Base-by-base conservation (phyloP, 768 basidiomycete genomes). In the Xanthoconium purpureum region DNA sequence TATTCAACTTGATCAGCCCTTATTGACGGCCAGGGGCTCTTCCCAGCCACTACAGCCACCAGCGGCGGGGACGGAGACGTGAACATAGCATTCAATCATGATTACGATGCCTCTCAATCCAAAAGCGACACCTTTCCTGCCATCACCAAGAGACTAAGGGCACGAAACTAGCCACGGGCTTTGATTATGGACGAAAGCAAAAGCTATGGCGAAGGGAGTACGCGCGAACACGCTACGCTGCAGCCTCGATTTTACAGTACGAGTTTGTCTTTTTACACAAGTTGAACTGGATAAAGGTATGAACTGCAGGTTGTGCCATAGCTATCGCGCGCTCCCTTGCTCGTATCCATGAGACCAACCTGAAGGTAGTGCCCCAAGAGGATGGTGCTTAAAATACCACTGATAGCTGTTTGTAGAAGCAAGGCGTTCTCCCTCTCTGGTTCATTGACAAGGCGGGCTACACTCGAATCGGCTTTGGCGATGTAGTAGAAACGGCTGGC, bases 131-230 rank as follows among this genome's bases (percentile, higher is more conserved):
- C 94, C 2, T 95, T 98, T 61, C 97, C 97, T 9, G 82, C 83
- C 54, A 79, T 97, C 3, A 95, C 94, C 40, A 95, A 98, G 78
- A 84, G 83, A 18, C 87, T 96, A 70, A 95, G 92, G 71, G 78
- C 85, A 20, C 80, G 88, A 52, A 76, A 78, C 18, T 89, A 95
- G 74, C 90, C 94, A 0, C 98, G 95, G 94, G 88, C 94, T 55
- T 72, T 98, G 45, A 75, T 99, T 35, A 96, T 98, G 1, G 95
- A 97, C 66, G 95, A n/a, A n/a, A n/a, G n/a, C n/a, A n/a, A 98
- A 10, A 97, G 95, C 68, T 96, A 98, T 68, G 97, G 97, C 2
- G 97, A 99, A 72, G 97, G 97, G 29, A 95, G 92, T 64, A 96
- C 97, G 9, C 84, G 97, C 53, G 97, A 99, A 73, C 97, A 99